phyloP scores from a whole-genome alignment of 1,284 basidiomycete genomes.

The Pseudozyma hubeiensis region DNA sequence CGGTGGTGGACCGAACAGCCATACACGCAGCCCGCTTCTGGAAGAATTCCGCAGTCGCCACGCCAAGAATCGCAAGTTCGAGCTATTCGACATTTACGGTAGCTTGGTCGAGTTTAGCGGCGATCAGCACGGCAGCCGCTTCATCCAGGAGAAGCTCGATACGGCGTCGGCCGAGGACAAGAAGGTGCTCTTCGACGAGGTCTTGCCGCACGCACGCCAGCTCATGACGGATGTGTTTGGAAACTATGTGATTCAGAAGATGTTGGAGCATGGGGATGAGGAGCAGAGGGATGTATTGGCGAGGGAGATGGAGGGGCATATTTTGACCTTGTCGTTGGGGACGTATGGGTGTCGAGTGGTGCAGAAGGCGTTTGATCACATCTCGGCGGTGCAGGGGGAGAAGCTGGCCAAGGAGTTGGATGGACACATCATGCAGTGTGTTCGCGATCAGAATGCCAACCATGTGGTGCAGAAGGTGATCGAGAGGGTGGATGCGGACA shows the following conservation, averaged over 20 bases:
- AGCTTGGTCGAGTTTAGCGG: constrained; percentile 90
- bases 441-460: constrained; percentile 93
- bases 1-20: constrained; percentile 5
- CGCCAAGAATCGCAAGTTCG: constrained; percentile 55
- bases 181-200: constrained; percentile 83
- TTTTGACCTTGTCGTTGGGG: constrained; percentile 83
- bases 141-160: constrained; percentile 68
- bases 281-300: constrained; percentile 76
- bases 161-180: constrained; percentile 76
- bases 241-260: constrained; percentile 93
- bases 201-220: constrained; percentile 82
- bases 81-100: constrained; percentile 81
- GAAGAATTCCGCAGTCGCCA: constrained; percentile 58
- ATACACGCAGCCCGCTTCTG: constrained; percentile 45
- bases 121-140: constrained; percentile 88
- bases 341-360: constrained; percentile 87
- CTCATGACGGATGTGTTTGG: constrained; percentile 96
- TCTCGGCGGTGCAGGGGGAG: constrained; percentile 35
- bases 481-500: constrained; percentile 74
- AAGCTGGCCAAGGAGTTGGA: constrained; percentile 76
- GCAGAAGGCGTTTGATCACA: constrained; percentile 75
- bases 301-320: constrained; percentile 81
- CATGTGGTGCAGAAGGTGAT: constrained; percentile 77
- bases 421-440: constrained; percentile 83
- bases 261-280: constrained; percentile 88